Evolutionary conservation across 495 filamentous ascomycete genomes (phyloP).

Genomic region (Aspergillus bridgeri): DNA sequence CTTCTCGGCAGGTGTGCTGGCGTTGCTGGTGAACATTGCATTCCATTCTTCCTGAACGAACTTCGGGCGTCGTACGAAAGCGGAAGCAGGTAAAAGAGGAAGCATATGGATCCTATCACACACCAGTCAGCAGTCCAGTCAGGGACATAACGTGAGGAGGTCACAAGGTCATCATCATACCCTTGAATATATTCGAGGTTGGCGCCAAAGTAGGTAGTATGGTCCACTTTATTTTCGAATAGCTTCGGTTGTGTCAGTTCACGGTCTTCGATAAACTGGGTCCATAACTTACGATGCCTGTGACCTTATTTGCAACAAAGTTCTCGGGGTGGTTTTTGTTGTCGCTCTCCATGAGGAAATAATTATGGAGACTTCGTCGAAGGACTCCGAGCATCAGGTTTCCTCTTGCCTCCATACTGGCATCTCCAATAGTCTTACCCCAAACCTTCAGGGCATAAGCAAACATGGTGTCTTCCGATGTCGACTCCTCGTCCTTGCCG

Average conservation of each 20-base stretch:
- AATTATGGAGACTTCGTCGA: constrained; percentile 64
- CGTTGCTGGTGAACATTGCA: constrained; percentile 58
- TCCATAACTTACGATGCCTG: constrained; percentile 63
- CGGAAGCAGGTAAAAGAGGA: constrained; percentile 69
- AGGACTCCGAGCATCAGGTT: constrained; percentile 81
- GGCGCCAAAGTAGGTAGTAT: constrained; percentile 87
- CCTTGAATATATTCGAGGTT: constrained; percentile 83
- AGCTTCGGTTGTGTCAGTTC: constrained; percentile 40
- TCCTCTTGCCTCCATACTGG: constrained; percentile 78
- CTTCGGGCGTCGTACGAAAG: constrained; percentile 59
- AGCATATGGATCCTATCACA: constrained; percentile 82
- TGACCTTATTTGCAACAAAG: constrained; percentile 81
- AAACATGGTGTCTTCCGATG: constrained; percentile 86
- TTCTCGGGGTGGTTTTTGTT: constrained; percentile 74
- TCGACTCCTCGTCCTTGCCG: constrained; percentile 89
- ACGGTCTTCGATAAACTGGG: neutral
- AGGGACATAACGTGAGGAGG: constrained; percentile 5
- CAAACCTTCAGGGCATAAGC: constrained; percentile 93
- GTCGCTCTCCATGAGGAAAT: constrained; percentile 70
- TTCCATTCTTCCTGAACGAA: constrained; percentile 89
- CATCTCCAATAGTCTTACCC: constrained; percentile 71
- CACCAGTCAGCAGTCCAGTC: neutral
- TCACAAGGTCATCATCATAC: constrained; percentile 23
- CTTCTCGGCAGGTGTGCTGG: constrained; percentile 48
- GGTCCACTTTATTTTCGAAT: constrained; percentile 96